phyloP scores from a whole-genome alignment of 2,329 filamentous ascomycete genomes.

The Sordariomycetes sp. region DNA sequence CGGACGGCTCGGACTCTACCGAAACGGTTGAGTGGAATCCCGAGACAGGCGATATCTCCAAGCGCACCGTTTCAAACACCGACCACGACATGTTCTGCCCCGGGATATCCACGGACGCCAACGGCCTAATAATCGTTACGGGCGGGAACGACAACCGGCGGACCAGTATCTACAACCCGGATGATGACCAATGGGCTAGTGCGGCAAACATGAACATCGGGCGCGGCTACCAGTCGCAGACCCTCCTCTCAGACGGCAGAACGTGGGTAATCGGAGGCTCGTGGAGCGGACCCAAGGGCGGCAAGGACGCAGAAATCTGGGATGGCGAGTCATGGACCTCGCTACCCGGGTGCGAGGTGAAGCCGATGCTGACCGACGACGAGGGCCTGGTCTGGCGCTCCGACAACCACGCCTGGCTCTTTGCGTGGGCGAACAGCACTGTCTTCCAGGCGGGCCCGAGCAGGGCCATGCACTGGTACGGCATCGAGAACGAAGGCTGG shows the following conservation, averaged over 20 bases:
- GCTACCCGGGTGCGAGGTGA: constrained; percentile 28
- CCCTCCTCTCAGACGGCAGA: constrained; percentile 37
- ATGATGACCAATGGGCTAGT: constrained; percentile 23
- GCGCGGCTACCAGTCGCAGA: constrained; percentile 42
- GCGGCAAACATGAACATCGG: constrained; percentile 30
- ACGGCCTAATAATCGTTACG: constrained; percentile 39
- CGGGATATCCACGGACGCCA: constrained; percentile 36
- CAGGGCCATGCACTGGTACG: constrained; percentile 46
- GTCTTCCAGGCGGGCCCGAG: constrained; percentile 46
- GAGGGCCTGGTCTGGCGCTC: constrained; percentile 37
- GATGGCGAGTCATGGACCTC: constrained; percentile 33
- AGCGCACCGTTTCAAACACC: constrained; percentile 25
- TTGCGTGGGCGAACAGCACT: constrained; percentile 31
- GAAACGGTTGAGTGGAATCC: constrained; percentile 3
- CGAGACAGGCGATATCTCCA: constrained; percentile 13
- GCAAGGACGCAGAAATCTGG: constrained; percentile 47
- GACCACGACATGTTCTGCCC: constrained; percentile 47
- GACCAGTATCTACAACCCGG: constrained; percentile 35
- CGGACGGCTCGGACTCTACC: constrained; percentile 1
- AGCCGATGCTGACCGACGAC: constrained; percentile 37
- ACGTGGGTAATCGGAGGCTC: constrained; percentile 50
- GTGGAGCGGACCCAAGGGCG: constrained; percentile 30
- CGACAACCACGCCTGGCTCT: constrained; percentile 21
- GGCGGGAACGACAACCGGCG: constrained; percentile 38
- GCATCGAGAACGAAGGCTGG: constrained; percentile 28